These are phyloP conservation scores for Colletotrichum tamarilloi DNA, from an alignment of 2,329 filamentous ascomycete genomes.

Conservation along the genomic window DNA sequence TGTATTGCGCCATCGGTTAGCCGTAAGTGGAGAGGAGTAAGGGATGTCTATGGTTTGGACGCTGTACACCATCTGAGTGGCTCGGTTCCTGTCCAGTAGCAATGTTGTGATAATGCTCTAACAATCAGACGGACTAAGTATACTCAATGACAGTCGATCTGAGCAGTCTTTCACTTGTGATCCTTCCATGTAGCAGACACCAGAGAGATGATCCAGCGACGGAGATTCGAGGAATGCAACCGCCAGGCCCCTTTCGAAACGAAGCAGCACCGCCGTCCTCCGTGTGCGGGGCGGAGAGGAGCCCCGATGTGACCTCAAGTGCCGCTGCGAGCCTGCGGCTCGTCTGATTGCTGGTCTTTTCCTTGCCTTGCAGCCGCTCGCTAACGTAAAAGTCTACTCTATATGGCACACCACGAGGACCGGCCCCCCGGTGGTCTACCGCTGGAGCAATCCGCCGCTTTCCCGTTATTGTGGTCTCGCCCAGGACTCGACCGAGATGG, in stretches of 20 bases:
- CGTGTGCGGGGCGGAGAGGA: not conserved
- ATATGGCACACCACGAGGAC: constrained; percentile 12
- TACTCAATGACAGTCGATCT: not conserved
- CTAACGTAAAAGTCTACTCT: not conserved
- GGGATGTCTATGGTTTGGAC: not conserved
- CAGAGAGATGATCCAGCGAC: not conserved
- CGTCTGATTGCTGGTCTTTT: constrained; percentile 9
- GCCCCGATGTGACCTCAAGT: constrained; percentile 1
- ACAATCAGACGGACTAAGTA: not conserved
- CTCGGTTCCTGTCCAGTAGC: not conserved
- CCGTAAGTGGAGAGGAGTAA: not conserved
- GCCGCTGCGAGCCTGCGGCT: not conserved
- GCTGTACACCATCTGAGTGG: not conserved
- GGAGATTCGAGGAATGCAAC: constrained; percentile 12
- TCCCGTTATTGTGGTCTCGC: constrained; percentile 8
- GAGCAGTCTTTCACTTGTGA: too few relatives aligned
- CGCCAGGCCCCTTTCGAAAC: constrained; percentile 2
- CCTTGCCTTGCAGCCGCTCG: not conserved
- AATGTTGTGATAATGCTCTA: not conserved
- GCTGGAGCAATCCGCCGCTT: not conserved
- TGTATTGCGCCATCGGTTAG: not conserved
- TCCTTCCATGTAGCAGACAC: too few relatives aligned
- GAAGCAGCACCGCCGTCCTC: not conserved
- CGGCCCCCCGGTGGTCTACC: not conserved
- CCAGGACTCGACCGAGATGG: constrained; percentile 1